These are phyloP conservation scores for Leptomonas pyrrhocoris DNA, from an alignment of 208 protist genomes.

Conservation along the genomic window DNA sequence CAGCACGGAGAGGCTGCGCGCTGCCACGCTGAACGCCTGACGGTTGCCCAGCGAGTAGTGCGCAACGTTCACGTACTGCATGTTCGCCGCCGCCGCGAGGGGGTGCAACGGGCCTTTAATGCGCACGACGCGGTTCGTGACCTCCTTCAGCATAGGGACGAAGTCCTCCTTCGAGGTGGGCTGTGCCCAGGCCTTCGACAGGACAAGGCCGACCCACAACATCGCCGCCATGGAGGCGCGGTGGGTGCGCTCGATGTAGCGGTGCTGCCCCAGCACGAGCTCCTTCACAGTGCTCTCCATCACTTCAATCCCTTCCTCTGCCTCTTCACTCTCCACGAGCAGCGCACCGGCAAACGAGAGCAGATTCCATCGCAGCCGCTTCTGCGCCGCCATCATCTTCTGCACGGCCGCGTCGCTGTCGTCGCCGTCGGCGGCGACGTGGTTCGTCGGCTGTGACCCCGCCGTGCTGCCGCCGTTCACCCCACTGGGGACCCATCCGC, in stretches of 20 bases:
- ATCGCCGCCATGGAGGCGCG: constrained; percentile 42
- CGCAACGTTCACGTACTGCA: constrained; percentile 40
- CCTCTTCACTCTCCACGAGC: constrained; percentile 39
- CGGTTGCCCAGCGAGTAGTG: constrained; percentile 27
- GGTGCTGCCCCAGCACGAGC: constrained; percentile 52
- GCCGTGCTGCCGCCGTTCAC: constrained; percentile 17
- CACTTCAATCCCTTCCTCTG: constrained; percentile 37
- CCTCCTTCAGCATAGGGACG: constrained; percentile 38
- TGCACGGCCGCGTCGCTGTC: constrained; percentile 6
- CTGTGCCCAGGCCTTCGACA: constrained; percentile 38
- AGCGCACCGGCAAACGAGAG: constrained; percentile 43
- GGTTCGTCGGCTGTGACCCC: not conserved
- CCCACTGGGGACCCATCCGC: constrained; percentile 7
- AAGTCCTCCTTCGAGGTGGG: constrained; percentile 36
- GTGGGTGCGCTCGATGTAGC: constrained; percentile 39
- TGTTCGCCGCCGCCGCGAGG: constrained; percentile 36
- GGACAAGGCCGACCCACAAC: constrained; percentile 45
- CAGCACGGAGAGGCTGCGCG: constrained; percentile 39
- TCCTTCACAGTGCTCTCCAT: constrained; percentile 51
- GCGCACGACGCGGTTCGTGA: constrained; percentile 39
- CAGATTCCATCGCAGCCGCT: constrained; percentile 56
- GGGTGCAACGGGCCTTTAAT: constrained; percentile 54
- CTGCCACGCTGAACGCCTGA: constrained; percentile 36
- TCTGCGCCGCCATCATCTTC: constrained; percentile 30
- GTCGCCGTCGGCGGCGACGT: constrained; percentile 7